Evolutionary conservation across 768 basidiomycete genomes (phyloP), one percentile per base, ranked within the genome.

Genomic region (Naganishia friedmannii): DNA sequence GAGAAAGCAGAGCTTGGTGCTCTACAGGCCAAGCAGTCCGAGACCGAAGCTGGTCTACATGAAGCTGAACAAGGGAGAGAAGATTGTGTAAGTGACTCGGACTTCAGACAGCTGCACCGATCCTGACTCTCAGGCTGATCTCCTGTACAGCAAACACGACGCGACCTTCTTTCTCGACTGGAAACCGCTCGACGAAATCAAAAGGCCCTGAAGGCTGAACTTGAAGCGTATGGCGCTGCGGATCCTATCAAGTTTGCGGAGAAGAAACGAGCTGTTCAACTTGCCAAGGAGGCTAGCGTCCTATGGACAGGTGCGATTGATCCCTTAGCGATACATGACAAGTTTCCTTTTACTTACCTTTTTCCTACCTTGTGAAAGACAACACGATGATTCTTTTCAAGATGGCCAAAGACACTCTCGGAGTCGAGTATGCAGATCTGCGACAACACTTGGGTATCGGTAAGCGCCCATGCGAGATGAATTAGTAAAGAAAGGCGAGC

Each of bases 201-300:
- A 3, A 77, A 74, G 2, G 79, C 74, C 26, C 84, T 92, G 51
- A 86, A 89, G 74, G 80, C 83, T 2, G 93, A 96, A 77, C 85
- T 93, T 2, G 83, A 83, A 46, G 86, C 86, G 39, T 93, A 93
- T 76, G 90, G 90, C 53, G 88, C 89, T 21, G 92, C 90, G 67
- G 91, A 96, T 81, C 93, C 93, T 0, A 85, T 83, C 54, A 89
- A 88, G 79, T 84, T 93, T 26, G 89, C 93, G 76, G 87, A 89
- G 77, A 89, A 88, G 78, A 87, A 85, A 60, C 83, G 89, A 56
- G 91, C 89, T 0, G 84, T 87, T 12, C 84, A 86, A 63, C 83
- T 93, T 17, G 91, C 90, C 3, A 90, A 89, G 72, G 92, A 95
- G 77, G 92, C 91, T 15, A 86, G 89, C 15, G 78, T 88, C 28